Evolutionary conservation across 257 asterid genomes (phyloP), one percentile per base, ranked within the genome.

Genomic region (Nicotiana tabacum): DNA sequence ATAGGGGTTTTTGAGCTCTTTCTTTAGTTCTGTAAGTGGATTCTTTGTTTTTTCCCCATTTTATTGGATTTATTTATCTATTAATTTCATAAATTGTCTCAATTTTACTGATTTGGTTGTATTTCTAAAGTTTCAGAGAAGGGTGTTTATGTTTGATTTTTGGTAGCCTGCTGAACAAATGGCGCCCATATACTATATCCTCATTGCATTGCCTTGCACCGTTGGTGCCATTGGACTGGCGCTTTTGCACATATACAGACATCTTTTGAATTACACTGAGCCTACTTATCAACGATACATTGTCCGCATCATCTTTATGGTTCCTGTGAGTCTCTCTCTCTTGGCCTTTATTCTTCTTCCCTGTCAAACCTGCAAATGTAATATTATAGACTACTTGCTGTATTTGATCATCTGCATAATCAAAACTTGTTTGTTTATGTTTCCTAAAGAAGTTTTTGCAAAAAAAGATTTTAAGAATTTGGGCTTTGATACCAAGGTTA

Each of bases 241-340:
- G 17, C 84, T 91, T 66, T 72, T 85, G 9, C 99, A 94, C 88
- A 94, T 96, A 82, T 90, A 96, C 91, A 87, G 92, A 64, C 99
- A 96, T 87, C 93, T 96, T 16, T 83, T 94, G 92, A 96, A 96
- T 88, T 96, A 96, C 82, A 96, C 99, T 0, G 99, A 94, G 88
- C 99, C 98, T 29, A 92, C 93, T 1, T 96, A 86, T 86, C 99
- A 96, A 92, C 87, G 99, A 88, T 94, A 89, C 85, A 96, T 96
- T 67, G 98, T 96, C 81, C 99, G 99, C 61, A 96, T 96, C 82
- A 92, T 96, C 87, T 96, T 96, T 83, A 96, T 96, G 99, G 97
- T 96, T 86, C 99, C 98, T 56, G 99, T 96, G 84, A 96, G 99
- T 90, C 62, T 46, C 48, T 66, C 61, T 1, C 66, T 48, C 51